Conservation (phyloP, 2,329 filamentous ascomycete species). For the Penicillium sp. region DNA sequence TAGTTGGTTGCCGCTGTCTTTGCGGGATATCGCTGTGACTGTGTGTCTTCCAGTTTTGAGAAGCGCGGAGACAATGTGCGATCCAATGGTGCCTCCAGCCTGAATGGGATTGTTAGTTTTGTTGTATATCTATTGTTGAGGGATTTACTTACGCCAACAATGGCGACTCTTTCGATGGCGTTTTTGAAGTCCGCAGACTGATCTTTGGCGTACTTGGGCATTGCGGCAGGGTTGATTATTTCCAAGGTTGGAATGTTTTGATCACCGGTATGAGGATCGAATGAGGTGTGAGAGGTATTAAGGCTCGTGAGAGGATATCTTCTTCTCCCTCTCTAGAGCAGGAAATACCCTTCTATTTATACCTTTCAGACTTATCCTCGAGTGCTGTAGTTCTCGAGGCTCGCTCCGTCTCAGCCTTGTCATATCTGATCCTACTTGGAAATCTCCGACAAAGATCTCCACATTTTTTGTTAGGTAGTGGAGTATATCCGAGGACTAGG, state of each 20-base stretch:
- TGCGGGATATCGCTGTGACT: constrained; percentile 7
- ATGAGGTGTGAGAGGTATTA: background rate
- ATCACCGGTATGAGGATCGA: no score
- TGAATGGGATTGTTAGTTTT: background rate
- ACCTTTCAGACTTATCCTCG: background rate
- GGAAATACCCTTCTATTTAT: background rate
- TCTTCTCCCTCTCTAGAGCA: background rate
- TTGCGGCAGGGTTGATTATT: background rate
- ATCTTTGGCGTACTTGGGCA: constrained; percentile 7
- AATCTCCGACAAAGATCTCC: background rate
- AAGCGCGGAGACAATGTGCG: background rate
- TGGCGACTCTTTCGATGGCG: constrained; percentile 8
- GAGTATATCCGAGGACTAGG: no score
- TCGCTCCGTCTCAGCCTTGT: background rate
- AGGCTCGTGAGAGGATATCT: background rate
- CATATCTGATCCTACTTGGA: background rate
- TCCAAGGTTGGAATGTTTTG: no score
- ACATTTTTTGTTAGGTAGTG: no score
- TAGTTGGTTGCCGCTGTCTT: constrained; percentile 2
- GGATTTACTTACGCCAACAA: constrained; percentile 9
- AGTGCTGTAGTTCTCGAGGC: background rate
- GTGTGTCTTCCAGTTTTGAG: constrained; percentile 8
- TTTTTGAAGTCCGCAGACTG: constrained; percentile 8
- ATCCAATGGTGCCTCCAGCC: constrained; percentile 9
- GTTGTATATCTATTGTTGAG: background rate